These are phyloP conservation scores for Zelonia costaricensis DNA, from an alignment of 208 protist genomes.

Conservation along the genomic window DNA sequence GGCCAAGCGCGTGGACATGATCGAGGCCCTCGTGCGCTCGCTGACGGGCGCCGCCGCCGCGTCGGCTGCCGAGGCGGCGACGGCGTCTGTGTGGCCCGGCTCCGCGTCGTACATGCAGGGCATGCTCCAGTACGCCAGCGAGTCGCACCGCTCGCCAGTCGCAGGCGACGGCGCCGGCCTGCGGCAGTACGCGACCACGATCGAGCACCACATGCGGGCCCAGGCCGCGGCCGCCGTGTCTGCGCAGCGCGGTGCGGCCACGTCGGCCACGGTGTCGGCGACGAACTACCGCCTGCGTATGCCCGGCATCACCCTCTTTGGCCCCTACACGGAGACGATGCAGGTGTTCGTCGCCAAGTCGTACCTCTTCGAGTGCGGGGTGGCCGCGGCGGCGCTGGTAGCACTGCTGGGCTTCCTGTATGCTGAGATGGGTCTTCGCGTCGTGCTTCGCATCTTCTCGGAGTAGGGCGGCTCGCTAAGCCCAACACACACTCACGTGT, in stretches of 20 bases:
- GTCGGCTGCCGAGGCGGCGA: neutral
- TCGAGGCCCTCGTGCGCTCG: slow-evolving; percentile 57
- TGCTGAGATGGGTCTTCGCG: slow-evolving; percentile 44
- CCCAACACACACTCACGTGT: no score
- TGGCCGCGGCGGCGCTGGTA: slow-evolving; percentile 20
- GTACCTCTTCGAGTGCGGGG: slow-evolving; percentile 28
- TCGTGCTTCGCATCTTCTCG: slow-evolving; percentile 29
- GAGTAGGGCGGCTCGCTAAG: no score
- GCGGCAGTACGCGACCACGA: slow-evolving; percentile 36
- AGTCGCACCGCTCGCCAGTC: slow-evolving; percentile 50
- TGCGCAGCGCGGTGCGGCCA: slow-evolving; percentile 7
- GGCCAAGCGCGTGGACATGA: slow-evolving; percentile 51
- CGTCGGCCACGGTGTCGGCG: slow-evolving; percentile 19
- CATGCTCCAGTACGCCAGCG: slow-evolving; percentile 44
- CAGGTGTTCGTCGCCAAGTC: slow-evolving; percentile 53
- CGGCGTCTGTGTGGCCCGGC: slow-evolving; percentile 34
- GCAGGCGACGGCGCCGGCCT: slow-evolving; percentile 31
- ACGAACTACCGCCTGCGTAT: slow-evolving; percentile 28
- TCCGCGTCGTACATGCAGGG: slow-evolving; percentile 56
- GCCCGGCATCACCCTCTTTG: slow-evolving; percentile 43
- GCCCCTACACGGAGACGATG: slow-evolving; percentile 69
- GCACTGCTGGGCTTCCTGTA: slow-evolving; percentile 48
- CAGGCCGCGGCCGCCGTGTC: slow-evolving; percentile 22
- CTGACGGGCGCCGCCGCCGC: slow-evolving; percentile 28
- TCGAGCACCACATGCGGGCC: slow-evolving; percentile 57